Conservation (phyloP, 2,329 filamentous ascomycete genomes). For the Thelonectria rubi region DNA sequence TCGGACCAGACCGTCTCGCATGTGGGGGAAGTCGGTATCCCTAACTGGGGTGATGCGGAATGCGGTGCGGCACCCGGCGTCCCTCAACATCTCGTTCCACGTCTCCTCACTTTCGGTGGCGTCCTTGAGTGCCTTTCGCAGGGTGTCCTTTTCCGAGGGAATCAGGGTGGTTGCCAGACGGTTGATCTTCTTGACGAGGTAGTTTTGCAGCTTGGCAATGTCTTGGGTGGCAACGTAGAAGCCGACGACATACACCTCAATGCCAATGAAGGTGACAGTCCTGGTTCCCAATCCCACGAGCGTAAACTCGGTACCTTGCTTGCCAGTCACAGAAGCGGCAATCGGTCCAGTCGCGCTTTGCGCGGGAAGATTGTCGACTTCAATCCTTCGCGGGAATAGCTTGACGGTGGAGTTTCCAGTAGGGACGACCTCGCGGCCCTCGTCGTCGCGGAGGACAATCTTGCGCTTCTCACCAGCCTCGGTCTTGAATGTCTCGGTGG, state of each 20-base stretch:
- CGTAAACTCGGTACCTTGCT: constrained; percentile 76
- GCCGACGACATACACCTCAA: constrained; percentile 95
- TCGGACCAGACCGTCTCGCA: constrained; percentile 90
- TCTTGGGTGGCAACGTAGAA: constrained; percentile 89
- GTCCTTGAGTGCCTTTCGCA: constrained; percentile 76
- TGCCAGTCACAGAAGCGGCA: constrained; percentile 49
- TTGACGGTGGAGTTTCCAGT: constrained; percentile 85
- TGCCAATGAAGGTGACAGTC: constrained; percentile 86
- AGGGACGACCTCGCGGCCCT: constrained; percentile 77
- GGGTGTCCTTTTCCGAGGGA: constrained; percentile 77
- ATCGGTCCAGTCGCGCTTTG: constrained; percentile 46
- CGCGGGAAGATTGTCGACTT: constrained; percentile 59
- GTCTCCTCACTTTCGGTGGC: constrained; percentile 72
- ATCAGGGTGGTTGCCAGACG: constrained; percentile 84
- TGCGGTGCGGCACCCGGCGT: constrained; percentile 75
- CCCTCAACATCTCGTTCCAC: constrained; percentile 76
- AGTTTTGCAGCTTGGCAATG: constrained; percentile 80
- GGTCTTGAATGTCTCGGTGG: constrained; percentile 57
- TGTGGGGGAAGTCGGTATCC: constrained; percentile 92
- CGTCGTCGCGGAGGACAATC: constrained; percentile 70
- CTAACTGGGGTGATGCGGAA: constrained; percentile 89
- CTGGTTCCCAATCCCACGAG: constrained; percentile 88
- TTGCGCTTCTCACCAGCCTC: constrained; percentile 63
- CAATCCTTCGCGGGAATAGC: constrained; percentile 77
- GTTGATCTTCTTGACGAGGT: constrained; percentile 79